Evolutionary conservation across 148 eudicot species (phyloP).

Genomic region (Fagopyrum tataricum): DNA sequence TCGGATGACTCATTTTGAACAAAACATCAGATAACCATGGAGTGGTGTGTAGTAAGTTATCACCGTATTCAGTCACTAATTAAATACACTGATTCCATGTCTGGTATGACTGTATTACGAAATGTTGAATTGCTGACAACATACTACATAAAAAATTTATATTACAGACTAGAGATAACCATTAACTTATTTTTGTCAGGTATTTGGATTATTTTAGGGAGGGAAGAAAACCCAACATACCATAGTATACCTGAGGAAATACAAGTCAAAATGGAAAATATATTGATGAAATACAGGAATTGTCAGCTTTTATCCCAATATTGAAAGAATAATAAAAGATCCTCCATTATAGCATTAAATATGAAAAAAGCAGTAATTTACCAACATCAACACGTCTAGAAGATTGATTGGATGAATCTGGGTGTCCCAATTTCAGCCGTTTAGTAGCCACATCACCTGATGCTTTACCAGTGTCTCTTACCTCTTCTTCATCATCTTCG

Average conservation of each 20-base stretch:
- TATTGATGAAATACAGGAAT: neutral
- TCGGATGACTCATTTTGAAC: neutral
- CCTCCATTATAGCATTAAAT: constrained; percentile 6
- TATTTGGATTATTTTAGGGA: neutral
- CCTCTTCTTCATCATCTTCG: constrained; percentile 57
- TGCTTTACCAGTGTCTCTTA: constrained; percentile 15
- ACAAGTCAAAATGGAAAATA: neutral
- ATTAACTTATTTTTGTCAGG: neutral
- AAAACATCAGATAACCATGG: neutral
- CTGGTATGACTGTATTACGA: neutral
- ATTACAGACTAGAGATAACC: neutral
- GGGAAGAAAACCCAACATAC: neutral
- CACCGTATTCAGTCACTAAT: neutral
- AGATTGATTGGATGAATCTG: constrained; percentile 22
- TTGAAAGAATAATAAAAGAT: neutral
- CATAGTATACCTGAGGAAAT: neutral
- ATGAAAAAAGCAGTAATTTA: constrained; percentile 31
- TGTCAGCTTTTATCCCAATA: neutral
- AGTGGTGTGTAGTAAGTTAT: neutral
- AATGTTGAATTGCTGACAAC: neutral
- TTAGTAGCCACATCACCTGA: constrained; percentile 27
- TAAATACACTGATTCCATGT: neutral
- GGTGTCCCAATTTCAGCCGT: constrained; percentile 30
- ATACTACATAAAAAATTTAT: neutral
- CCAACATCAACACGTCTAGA: constrained; percentile 36